Base-by-base conservation (phyloP, 768 basidiomycete species). In the Phanerodontia chrysosporium region DNA sequence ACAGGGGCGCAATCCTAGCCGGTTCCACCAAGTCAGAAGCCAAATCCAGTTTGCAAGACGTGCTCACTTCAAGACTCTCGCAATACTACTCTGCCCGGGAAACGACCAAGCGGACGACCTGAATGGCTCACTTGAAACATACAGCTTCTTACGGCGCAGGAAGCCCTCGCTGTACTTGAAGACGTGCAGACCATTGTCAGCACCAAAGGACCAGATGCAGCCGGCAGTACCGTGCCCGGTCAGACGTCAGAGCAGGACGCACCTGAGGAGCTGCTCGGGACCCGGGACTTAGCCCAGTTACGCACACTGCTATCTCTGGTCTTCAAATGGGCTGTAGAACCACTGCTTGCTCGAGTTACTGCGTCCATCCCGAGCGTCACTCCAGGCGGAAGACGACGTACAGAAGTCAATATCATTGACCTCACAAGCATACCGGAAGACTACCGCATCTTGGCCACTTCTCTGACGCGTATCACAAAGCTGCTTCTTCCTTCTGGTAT, bases 271-370 rank as follows among this genome's bases (percentile, higher is more conserved):
- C 66, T 75, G 13, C 73, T 92, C 57, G 90, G 89, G 0, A 81
- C 85, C 1, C 81, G 87, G 52, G 90, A 93, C 70, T 69, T 91
- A 29, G 72, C 76, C 5, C 73, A 82, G 59, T 68, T 92, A 1
- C 80, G 85, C 24, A 86, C 84, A 0, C 75, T 92, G 29, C 67
- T 89, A 16, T 81, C 87, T 14, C 79, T 92, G 59, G 69, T 81
- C 27, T 89, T 92, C 67, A 85, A 83, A 63, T 90, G 90, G 90
- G 87, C 83, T 7, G 69, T 83, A 2, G 80, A 85, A 14, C 81
- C 81, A 2, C 66, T 86, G 3, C 74, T 88, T 39, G 62, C 69
- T 13, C 75, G 73, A 51, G 70, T 84, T n/a, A 49, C 60, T 4
- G 59, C 62, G 3, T 67, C 65, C 1, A 66, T 70, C 3, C 69